Base-by-base conservation (phyloP, 2,329 filamentous ascomycete genomes). In the Sclerotinia glacialis region DNA sequence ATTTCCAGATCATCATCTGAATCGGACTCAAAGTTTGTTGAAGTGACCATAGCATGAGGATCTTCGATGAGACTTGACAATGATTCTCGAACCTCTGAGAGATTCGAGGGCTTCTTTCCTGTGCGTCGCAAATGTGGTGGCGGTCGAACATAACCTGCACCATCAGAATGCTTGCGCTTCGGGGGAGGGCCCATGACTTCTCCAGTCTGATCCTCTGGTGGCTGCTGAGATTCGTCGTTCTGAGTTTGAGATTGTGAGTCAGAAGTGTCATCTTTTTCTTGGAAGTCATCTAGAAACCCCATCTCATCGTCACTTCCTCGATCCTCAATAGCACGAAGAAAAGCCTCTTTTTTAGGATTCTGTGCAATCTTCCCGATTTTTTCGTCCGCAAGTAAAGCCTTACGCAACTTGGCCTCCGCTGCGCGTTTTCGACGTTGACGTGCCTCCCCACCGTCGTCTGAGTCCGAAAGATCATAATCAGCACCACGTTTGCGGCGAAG, bases 401-500 rank as follows among this genome's bases (percentile, higher is more conserved):
- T 93, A 66, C 93, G 90, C 90, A 97, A 96, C 79, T 92, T 91
- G 46, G 90, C 90, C 78, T 96, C 96, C 74, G 97, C 92, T 49
- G 89, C 85, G 63, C 92, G 89, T 81, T 96, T 97, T 81, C 90
- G 87, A 61, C 92, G 87, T 55, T 90, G 87, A 54, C 87, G 86
- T 40, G 89, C 86, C 73, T 94, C 91, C 23, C 89, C 86, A 70
- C 90, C 92, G 72, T 97, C 94, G 71, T 97, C 94, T 2, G 92
- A 94, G 76, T 98, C 95, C 6, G 92, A 93, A 28, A 96, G 85
- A 72, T 94, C 91, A 69, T 93, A 89, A 72, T 93, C 90, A 76
- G 91, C 84, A 69, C 89, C 90, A 75, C 86, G 88, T 76, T 96
- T 94, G 69, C 92, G 89, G 14, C 93, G 89, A 60, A 99, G 84